Evolutionary conservation across 257 asterid species (phyloP).

Genomic region (Anisodus tanguticus): DNA sequence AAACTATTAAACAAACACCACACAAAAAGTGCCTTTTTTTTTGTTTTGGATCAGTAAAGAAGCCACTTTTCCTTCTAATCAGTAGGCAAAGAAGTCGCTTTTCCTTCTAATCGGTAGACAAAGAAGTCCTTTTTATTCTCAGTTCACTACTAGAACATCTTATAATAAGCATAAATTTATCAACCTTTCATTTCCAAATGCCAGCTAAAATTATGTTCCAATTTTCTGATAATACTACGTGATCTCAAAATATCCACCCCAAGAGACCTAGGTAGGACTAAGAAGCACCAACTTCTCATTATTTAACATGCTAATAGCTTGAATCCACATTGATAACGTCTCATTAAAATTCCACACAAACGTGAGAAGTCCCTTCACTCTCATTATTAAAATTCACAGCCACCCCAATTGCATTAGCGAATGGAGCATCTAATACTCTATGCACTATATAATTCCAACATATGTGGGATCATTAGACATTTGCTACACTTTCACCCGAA

Average conservation of each 20-base stretch:
- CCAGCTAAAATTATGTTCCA: not conserved
- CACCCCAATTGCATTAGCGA: not conserved
- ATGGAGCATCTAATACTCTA: conserved; percentile 11
- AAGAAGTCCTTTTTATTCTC: not conserved
- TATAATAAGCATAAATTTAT: not conserved
- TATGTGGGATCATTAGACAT: not conserved
- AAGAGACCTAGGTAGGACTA: not conserved
- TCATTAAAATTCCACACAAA: not conserved
- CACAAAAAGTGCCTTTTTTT: not conserved
- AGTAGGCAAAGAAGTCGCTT: not conserved
- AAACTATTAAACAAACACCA: not conserved
- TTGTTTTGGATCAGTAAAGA: too few relatives aligned
- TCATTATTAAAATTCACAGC: not conserved
- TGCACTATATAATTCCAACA: conserved; percentile 5
- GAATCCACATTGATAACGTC: not conserved
- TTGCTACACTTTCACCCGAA: conserved; percentile 2
- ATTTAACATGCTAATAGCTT: not conserved
- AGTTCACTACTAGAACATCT: not conserved
- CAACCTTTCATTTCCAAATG: not conserved
- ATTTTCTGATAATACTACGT: not conserved
- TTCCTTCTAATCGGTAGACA: not conserved
- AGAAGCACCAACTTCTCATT: not conserved
- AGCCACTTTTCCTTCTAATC: not conserved
- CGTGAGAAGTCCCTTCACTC: not conserved
- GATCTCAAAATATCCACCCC: not conserved